A percentile compares a stretch with the other conserved stretches of the same genome.
Evolutionary conservation across 805 yeast genomes (phyloP).

Genomic region (Suhomyces sp.): DNA sequence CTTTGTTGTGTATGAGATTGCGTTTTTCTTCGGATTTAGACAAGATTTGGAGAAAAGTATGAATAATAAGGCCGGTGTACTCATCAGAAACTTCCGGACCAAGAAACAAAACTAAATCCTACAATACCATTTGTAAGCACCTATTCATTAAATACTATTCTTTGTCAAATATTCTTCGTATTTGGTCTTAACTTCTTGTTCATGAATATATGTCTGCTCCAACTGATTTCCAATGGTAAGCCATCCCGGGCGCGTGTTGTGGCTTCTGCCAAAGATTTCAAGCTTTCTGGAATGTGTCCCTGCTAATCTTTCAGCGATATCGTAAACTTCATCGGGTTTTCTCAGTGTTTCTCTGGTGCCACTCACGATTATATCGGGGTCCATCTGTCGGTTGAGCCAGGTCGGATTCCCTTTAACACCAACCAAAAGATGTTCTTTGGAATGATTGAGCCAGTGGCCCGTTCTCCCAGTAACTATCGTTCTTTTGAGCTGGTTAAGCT

Average conservation of each 20-base stretch:
- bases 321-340: slow-evolving; percentile 88
- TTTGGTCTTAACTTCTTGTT: slow-evolving; percentile 50
- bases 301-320: slow-evolving; percentile 77
- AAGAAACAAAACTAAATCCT: background rate
- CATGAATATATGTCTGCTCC: slow-evolving; percentile 55
- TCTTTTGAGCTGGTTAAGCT: slow-evolving; percentile 80
- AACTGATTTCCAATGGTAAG: slow-evolving; percentile 77
- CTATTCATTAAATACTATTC: background rate
- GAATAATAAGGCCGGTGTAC: slow-evolving; percentile 44
- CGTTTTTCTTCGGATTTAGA: slow-evolving; percentile 65
- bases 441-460: slow-evolving; percentile 95
- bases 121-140: background rate
- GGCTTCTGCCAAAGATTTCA: slow-evolving; percentile 86
- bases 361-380: slow-evolving; percentile 75
- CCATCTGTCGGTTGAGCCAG: slow-evolving; percentile 67
- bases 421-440: slow-evolving; percentile 84
- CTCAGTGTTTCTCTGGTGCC: slow-evolving; percentile 84
- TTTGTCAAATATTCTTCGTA: slow-evolving; percentile 23
- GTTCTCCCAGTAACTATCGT: slow-evolving; percentile 95
- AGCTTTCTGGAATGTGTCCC: slow-evolving; percentile 75
- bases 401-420: slow-evolving; percentile 79
- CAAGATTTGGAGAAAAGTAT: slow-evolving; percentile 48
- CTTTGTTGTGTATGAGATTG: slow-evolving; percentile 76
- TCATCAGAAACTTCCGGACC: slow-evolving; percentile 32
- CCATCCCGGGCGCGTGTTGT: slow-evolving; percentile 89